phyloP scores from a whole-genome alignment of 108 stramenopile species.

The Nitzschia putrida region DNA sequence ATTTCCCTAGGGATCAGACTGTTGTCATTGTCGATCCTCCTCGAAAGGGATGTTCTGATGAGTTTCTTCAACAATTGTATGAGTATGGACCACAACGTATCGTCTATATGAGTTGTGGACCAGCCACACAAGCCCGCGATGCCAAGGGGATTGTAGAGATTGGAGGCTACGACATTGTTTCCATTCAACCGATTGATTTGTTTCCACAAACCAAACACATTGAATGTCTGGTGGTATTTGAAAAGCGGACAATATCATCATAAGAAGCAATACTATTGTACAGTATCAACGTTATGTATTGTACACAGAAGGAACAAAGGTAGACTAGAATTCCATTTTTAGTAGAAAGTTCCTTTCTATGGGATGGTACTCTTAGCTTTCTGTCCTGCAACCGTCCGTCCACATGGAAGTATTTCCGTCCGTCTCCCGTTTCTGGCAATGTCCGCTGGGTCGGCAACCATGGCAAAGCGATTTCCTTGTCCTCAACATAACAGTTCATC shows the following conservation, averaged over 20 bases:
- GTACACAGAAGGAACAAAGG: no score
- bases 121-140: constrained; percentile 95
- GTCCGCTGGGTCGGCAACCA: no score
- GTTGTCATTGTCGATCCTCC: constrained; percentile 97
- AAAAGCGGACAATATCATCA: constrained; percentile 26
- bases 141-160: constrained; percentile 72
- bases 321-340: no score
- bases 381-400: no score
- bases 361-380: no score
- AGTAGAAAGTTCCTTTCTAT: no score
- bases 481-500: no score
- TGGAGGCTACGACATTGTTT: constrained; percentile 79
- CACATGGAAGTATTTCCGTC: no score
- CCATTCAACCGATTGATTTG: constrained; percentile 92
- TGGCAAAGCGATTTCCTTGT: no score
- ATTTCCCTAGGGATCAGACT: constrained; percentile 80
- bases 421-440: no score
- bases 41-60: constrained; percentile 89
- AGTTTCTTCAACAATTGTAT: constrained; percentile 90
- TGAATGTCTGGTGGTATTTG: constrained; percentile 94
- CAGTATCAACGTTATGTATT: no score
- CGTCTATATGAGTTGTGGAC: constrained; percentile 96
- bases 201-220: constrained; percentile 97
- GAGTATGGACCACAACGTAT: constrained; percentile 82
- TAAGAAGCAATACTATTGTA: no score